Conservation (phyloP, 2,329 filamentous ascomycete species). For the Chaetomium sp. region DNA sequence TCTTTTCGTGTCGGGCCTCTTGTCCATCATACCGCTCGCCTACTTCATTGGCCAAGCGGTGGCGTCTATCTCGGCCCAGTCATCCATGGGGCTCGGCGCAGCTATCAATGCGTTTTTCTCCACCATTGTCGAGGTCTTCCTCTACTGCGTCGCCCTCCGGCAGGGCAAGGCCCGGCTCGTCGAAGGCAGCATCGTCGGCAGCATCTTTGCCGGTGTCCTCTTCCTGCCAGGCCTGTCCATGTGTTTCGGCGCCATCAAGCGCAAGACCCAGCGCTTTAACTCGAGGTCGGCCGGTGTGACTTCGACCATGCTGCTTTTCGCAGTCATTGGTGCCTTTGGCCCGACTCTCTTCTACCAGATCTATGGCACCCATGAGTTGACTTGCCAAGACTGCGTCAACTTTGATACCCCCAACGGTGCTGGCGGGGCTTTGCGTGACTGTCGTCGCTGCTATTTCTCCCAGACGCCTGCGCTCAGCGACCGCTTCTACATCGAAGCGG, state of each 20-base stretch:
- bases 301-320: conserved; percentile 96
- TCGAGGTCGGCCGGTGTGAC: conserved; percentile 94
- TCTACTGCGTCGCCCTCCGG: conserved; percentile 91
- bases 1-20: conserved; percentile 78
- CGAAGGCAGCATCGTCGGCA: conserved; percentile 95
- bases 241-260: conserved; percentile 97
- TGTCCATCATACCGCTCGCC: conserved; percentile 93
- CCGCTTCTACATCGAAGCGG: conserved; percentile 85
- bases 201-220: conserved; percentile 94
- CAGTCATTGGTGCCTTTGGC: conserved; percentile 91
- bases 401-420: conserved; percentile 41
- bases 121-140: conserved; percentile 93
- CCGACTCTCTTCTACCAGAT: conserved; percentile 98
- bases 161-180: conserved; percentile 92
- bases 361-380: conserved; percentile 94
- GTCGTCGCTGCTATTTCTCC: conserved; percentile 90
- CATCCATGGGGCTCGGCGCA: conserved; percentile 95
- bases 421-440: conserved; percentile 64
- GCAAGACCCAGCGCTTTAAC: conserved; percentile 98
- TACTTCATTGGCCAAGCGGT: conserved; percentile 99
- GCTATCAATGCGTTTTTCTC: conserved; percentile 99
- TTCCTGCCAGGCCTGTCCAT: conserved; percentile 95
- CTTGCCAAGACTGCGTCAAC: conserved; percentile 69
- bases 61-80: conserved; percentile 96
- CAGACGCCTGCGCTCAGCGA: conserved; percentile 83